Evolutionary conservation across 768 basidiomycete genomes (phyloP), one percentile per base, ranked within the genome.

Genomic region (Serpula lacrymans): DNA sequence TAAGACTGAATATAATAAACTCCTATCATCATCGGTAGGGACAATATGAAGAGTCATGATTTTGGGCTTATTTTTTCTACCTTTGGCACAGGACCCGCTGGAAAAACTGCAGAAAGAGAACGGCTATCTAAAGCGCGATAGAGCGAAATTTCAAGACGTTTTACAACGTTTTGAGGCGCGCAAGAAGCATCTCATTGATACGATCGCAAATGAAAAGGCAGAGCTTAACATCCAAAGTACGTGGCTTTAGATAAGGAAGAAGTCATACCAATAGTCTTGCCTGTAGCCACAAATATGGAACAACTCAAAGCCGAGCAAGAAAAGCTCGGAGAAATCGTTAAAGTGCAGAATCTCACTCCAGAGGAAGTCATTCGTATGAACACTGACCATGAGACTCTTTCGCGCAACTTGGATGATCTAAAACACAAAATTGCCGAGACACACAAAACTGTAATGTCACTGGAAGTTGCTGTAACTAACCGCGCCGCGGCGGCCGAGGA

Each of bases 281-380:
- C 39, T 46, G 22, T 55, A 91, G 88, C 67, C 30, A 60, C 70
- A 28, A 75, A 81, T 40, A 66, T 91, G 26, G 78, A 82, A 29
- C 71, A 76, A 33, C 70, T 88, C 24, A 77, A 76, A 47, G 59
- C 62, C 20, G 88, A 93, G 51, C 77, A 85, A 48, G 69, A 70
- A 18, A 75, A 72, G 40, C 70, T 93, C 18, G 64, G 68, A 7
- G 71, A 74, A 1, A 74, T 83, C 2, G 88, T 98, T 21, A 83
- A 82, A 53, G 78, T 69, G 23, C 96, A 99, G 60, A 94, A 96
- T 54, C 74, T 99, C 31, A 79, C 88, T 2, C 86, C 88, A 0
- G 90, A 94, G 60, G 94, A 99, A 62, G 91, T 96, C 29, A 65
- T 78, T 39, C 82, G 82, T 26, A 94, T 99, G 89, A 93, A 85